A percentile compares a stretch with the other conserved stretches of the same genome.
phyloP scores from a whole-genome alignment of 495 filamentous ascomycete species.

The Aspergillus affinis region DNA sequence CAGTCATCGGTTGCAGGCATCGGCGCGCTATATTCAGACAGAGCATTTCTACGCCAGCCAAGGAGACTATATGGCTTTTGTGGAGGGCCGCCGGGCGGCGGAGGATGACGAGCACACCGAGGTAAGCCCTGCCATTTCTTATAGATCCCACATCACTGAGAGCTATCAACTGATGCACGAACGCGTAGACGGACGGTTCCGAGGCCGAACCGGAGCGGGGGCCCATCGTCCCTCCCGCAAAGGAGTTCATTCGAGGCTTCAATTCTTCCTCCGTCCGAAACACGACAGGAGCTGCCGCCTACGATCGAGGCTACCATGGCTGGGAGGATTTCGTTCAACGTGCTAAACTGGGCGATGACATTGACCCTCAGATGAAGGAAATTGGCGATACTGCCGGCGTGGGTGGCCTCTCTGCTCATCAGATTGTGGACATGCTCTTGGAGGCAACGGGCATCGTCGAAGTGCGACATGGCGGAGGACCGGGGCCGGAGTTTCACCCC shows the following conservation, averaged over 20 bases:
- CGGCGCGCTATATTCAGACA: conserved; percentile 32
- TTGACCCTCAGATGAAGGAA: conserved; percentile 43
- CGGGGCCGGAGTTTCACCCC: conserved; percentile 10
- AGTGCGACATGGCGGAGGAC: conserved; percentile 11
- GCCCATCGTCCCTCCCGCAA: conserved; percentile 15
- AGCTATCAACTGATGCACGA: conserved; percentile 7
- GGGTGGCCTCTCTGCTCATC: conserved; percentile 15
- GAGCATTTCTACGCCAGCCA: conserved; percentile 40
- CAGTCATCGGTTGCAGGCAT: conserved; percentile 22
- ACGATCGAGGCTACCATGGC: conserved; percentile 31
- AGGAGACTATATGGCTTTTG: conserved; percentile 43
- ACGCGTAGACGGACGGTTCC: conserved; percentile 40
- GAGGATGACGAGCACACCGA: conserved; percentile 52
- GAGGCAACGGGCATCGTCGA: conserved; percentile 24
- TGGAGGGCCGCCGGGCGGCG: conserved; percentile 39
- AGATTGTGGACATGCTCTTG: conserved; percentile 24
- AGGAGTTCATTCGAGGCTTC: conserved; percentile 39
- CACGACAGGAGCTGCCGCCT: conserved; percentile 34
- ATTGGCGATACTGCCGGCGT: conserved; percentile 24
- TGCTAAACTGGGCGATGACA: conserved; percentile 37
- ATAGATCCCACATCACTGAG: neutral
- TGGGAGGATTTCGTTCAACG: conserved; percentile 48
- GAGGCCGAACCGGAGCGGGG: conserved; percentile 35
- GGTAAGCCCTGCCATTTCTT: conserved; percentile 23
- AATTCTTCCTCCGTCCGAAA: conserved; percentile 35